These are phyloP conservation scores for Geotrichum ghanense DNA, from an alignment of 805 yeast genomes.

Conservation along the genomic window DNA sequence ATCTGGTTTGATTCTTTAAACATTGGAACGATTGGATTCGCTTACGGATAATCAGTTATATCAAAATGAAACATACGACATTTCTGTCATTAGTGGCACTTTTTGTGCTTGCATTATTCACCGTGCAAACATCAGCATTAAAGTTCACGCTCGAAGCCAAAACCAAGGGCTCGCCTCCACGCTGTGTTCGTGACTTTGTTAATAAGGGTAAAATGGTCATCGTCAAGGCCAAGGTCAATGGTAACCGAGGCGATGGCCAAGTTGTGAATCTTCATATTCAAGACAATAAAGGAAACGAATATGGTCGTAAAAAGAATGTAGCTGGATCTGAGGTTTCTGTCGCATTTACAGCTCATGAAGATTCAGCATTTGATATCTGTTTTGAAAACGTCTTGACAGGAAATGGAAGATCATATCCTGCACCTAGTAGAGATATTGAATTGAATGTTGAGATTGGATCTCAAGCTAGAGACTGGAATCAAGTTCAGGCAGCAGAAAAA, in stretches of 20 bases:
- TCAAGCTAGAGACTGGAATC: slow-evolving; percentile 96
- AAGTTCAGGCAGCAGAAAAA: slow-evolving; percentile 83
- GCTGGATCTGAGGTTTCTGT: slow-evolving; percentile 52
- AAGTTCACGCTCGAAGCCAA: slow-evolving; percentile 24
- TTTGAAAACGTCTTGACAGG: slow-evolving; percentile 48
- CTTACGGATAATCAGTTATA: no score
- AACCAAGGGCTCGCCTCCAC: slow-evolving; percentile 32
- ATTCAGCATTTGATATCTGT: slow-evolving; percentile 85
- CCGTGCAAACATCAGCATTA: slow-evolving; percentile 14
- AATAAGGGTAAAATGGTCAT: slow-evolving; percentile 78
- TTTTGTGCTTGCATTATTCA: neutral
- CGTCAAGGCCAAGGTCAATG: slow-evolving; percentile 64
- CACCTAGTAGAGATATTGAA: slow-evolving; percentile 53
- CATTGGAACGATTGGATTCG: neutral
- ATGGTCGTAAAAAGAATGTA: slow-evolving; percentile 65
- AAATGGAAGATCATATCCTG: slow-evolving; percentile 14
- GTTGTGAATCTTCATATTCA: slow-evolving; percentile 41
- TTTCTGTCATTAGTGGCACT: neutral
- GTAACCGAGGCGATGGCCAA: slow-evolving; percentile 82
- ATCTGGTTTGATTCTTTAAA: neutral
- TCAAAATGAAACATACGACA: neutral
- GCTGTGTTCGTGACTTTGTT: slow-evolving; percentile 89
- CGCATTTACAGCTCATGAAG: slow-evolving; percentile 75
- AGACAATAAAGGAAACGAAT: slow-evolving; percentile 79
- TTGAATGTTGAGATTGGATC: slow-evolving; percentile 92